Base-by-base conservation (phyloP, 1,284 basidiomycete species). In the Malassezia sympodialis region DNA sequence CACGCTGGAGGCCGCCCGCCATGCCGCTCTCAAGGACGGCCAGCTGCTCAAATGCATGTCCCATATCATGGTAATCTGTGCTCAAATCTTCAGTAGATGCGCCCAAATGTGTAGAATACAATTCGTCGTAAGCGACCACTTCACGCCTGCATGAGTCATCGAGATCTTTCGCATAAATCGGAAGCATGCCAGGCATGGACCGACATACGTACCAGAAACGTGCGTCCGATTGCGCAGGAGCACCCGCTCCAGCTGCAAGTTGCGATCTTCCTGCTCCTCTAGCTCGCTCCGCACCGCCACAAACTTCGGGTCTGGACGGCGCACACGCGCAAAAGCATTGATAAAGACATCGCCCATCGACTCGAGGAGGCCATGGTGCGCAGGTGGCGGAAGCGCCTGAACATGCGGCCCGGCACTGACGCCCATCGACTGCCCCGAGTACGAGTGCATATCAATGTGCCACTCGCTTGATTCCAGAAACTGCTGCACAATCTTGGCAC, bases 391-490 rank as follows among this genome's bases (percentile, higher is more conserved):
- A 26, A 54, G 14, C 53, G 57, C 11, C 53, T 53, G 43, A 54
- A 53, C 17, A 5, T 56, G 8, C 48, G 32, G 11, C 55, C 49
- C 8, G 50, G 32, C 32, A 21, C 27, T 47, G 17, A 26, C 28
- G 23, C 49, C 32, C 48, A 56, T 39, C 12, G 51, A 12, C 34
- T 53, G 32, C 8, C 67, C 65, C 32, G 53, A 59, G 50, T 73
- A 70, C 6, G 63, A 60, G 45, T 74, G 72, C 72, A 74, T 74
- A 31, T 72, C 72, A 37, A 74, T 69, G 34, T 72, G 66, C 93
- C 93, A 99, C 88, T 99, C 91, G 35, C 86, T 86, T 11, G 90
- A 94, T 73, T 90, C 88, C 53, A 98, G 84, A 77, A 99, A 98
- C 44, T 87, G 87, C 21, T 87, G 83, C 19, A 94, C 80, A 17